Evolutionary conservation across 768 basidiomycete species (phyloP).

Genomic region (Imleria badia): DNA sequence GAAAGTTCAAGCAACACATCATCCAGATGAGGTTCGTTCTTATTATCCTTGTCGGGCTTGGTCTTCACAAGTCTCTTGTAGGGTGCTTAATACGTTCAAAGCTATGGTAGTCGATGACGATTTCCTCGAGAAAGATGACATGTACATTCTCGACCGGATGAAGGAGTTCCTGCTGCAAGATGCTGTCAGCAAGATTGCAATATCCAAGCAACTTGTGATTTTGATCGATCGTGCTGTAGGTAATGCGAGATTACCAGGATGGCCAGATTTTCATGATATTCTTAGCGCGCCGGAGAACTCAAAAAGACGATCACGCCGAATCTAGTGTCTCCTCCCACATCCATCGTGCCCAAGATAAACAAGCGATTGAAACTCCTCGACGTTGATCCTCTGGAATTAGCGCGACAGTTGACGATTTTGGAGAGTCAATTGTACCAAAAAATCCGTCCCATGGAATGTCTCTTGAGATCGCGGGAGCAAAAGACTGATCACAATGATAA

Average conservation of each 20-base stretch:
- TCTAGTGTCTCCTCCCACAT: conserved; percentile 63
- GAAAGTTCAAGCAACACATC: conserved; percentile 78
- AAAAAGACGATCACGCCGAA: conserved; percentile 57
- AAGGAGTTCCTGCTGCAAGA: conserved; percentile 73
- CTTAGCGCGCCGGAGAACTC: conserved; percentile 52
- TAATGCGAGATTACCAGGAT: conserved; percentile 14
- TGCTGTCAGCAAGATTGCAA: conserved; percentile 60
- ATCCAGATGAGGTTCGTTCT: conserved; percentile 77
- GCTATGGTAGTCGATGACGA: conserved; percentile 84
- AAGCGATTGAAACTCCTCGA: conserved; percentile 82
- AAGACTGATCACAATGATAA: conserved; percentile 75
- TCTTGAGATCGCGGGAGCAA: conserved; percentile 79
- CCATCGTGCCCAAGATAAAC: conserved; percentile 68
- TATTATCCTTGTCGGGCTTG: neutral
- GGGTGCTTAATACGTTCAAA: conserved; percentile 89
- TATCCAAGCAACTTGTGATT: conserved; percentile 71
- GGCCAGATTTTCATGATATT: conserved; percentile 13
- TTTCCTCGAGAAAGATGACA: conserved; percentile 83
- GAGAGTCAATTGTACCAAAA: conserved; percentile 85
- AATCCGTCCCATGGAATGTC: conserved; percentile 88
- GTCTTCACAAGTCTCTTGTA: conserved; percentile 4
- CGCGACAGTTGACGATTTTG: conserved; percentile 89
- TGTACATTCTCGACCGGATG: conserved; percentile 78
- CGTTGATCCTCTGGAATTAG: conserved; percentile 85
- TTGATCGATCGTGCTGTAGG: conserved; percentile 81